Percentiles rank a stretch among this genome's conserved stretches.
Conservation (phyloP, 176 grass and related monocot species). For the bread wheat (Triticum aestivum) region IWGSC_CS_RefSeq_v2.1 NC_057809.1:558294737-558295236, state of each 20-base stretch:
- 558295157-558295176: neutral
- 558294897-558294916: neutral
- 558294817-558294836: neutral
- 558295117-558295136: conserved; percentile 13
- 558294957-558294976: conserved; percentile 97
- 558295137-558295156: conserved; percentile 6
- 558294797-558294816: neutral
- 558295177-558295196: conserved; percentile 19
- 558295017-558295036: neutral
- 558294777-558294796: neutral
- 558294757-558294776: conserved; percentile 16
- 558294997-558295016: conserved; percentile 2
- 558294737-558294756: neutral
- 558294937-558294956: conserved; percentile 69
- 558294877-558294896: neutral
- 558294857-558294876: conserved; percentile 4
- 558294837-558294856: neutral
- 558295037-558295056: conserved; percentile 13
- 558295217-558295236: conserved; percentile 64
- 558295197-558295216: conserved; percentile 74
- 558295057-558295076: conserved; percentile 52
- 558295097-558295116: conserved; percentile 80
- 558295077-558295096: conserved; percentile 88
- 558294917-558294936: neutral
- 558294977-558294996: conserved; percentile 72